phyloP scores from a whole-genome alignment of 1,139 yeast genomes.

The Pichia inconspicua region DNA sequence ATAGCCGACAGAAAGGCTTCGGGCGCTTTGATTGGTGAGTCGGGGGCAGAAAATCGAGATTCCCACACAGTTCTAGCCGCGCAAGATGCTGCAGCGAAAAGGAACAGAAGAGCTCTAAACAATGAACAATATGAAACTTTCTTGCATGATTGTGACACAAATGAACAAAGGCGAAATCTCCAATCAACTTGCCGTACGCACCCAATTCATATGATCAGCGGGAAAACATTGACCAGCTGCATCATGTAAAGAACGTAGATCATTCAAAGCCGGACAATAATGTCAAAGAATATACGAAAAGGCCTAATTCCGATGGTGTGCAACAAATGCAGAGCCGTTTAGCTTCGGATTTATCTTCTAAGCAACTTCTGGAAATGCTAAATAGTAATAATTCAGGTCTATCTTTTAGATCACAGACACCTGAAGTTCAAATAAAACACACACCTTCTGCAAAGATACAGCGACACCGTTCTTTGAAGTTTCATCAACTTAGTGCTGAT shows the following conservation, averaged over 20 bases:
- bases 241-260: not conserved
- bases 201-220: no score
- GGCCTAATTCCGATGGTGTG: not conserved
- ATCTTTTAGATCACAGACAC: not conserved
- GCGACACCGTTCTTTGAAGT: constrained; percentile 8
- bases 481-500: constrained; percentile 8
- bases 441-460: constrained; percentile 5
- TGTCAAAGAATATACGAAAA: not conserved
- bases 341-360: not conserved
- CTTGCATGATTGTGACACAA: not conserved
- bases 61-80: not conserved
- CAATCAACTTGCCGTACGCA: not conserved
- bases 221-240: not conserved
- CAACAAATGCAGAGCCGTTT: not conserved
- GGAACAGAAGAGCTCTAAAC: not conserved
- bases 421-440: constrained; percentile 6
- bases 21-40: no score
- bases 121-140: no score
- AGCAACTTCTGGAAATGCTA: constrained; percentile 3
- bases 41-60: not conserved
- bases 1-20: not conserved
- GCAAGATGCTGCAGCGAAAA: not conserved
- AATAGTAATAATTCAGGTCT: constrained; percentile 2
- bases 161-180: no score
- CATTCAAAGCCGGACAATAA: not conserved